Base-by-base conservation (phyloP, 2,329 filamentous ascomycete species). In the Trichophyton benhamiae region DNA sequence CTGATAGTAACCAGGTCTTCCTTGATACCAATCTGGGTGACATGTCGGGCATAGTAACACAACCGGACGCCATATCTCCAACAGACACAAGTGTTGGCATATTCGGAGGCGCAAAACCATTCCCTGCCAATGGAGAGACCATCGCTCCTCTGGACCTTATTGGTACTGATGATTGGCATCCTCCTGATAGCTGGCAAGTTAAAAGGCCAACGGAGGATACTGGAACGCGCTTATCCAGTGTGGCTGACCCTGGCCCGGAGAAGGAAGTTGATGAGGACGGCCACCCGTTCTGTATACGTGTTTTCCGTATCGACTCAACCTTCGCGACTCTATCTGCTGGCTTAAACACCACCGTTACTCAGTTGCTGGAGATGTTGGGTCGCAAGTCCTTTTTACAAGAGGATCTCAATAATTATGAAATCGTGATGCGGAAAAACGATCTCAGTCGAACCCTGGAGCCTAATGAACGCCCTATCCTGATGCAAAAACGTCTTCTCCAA, bases 171-270 rank as follows among this genome's bases (percentile, higher is more conserved):
- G 83, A 84, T 2, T 99, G 92, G 92, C 89, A 95, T 72, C 91
- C 91, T 2, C 92, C 94, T 0, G 92, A 97, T 72, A 96, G 91
- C 72, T 99, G 94, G 94, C 91, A 89, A 58, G 92, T 97, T 27
- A 89, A 88, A 67, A 86, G 85, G 62, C 75, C 78, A 44, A 68
- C 69, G 44, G 75, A 77, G 25, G 74, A 76, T 48, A 63, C 70
- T n/a, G 67, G 71, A 15, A 65, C 69, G 20, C 63, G 66, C 36
- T 65, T 74, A 25, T 83, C 82, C 6, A 87, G 92, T 60, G 41
- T 48, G 17, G 33, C 22, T 27, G 55, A 58, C 13, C 33, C 36
- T 7, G 55, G 55, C 15, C 78, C 81, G 30, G 85, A 83, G 55
- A 82, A 83, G 58, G 81, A 84, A n/a, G 80, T 83, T 5, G 88